These are phyloP conservation scores for Aspergillus leporis DNA, from an alignment of 495 filamentous ascomycete species.

Conservation along the genomic window DNA sequence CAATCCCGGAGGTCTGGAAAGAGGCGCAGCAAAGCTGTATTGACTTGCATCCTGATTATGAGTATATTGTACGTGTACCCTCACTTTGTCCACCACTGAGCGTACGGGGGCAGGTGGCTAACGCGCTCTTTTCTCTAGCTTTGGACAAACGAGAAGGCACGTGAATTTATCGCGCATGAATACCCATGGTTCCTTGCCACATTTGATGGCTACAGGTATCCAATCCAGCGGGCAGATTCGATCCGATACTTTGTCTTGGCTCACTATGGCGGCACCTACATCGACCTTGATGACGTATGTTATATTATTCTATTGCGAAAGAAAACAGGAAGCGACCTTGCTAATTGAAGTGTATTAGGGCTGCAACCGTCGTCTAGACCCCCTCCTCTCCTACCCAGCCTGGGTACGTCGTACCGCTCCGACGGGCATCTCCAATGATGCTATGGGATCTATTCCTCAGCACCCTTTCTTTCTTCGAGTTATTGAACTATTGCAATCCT, in stretches of 20 bases:
- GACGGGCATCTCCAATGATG: conserved; percentile 88
- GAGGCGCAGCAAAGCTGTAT: conserved; percentile 73
- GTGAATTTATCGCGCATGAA: conserved; percentile 72
- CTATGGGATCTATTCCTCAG: conserved; percentile 75
- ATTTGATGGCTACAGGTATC: conserved; percentile 76
- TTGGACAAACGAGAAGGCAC: conserved; percentile 80
- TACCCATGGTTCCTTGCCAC: conserved; percentile 88
- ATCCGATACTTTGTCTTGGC: conserved; percentile 87
- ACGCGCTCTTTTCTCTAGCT: conserved; percentile 50
- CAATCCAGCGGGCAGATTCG: conserved; percentile 83
- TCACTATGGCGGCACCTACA: conserved; percentile 83
- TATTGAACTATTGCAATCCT: conserved; percentile 67
- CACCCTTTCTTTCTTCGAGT: conserved; percentile 81
- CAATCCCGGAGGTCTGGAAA: conserved; percentile 73
- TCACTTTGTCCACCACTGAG: background rate
- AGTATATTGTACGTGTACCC: conserved; percentile 66
- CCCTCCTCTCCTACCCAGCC: conserved; percentile 75
- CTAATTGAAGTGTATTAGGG: conserved; percentile 50
- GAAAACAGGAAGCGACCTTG: background rate
- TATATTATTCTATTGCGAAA: background rate
- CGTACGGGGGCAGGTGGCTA: too few species aligned
- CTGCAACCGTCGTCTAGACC: conserved; percentile 79
- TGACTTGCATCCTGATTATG: conserved; percentile 73
- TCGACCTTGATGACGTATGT: conserved; percentile 84
- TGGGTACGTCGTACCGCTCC: conserved; percentile 81